Evolutionary conservation across 2,329 filamentous ascomycete species (phyloP).

Genomic region (Stagonosporopsis cucurbitacearum): DNA sequence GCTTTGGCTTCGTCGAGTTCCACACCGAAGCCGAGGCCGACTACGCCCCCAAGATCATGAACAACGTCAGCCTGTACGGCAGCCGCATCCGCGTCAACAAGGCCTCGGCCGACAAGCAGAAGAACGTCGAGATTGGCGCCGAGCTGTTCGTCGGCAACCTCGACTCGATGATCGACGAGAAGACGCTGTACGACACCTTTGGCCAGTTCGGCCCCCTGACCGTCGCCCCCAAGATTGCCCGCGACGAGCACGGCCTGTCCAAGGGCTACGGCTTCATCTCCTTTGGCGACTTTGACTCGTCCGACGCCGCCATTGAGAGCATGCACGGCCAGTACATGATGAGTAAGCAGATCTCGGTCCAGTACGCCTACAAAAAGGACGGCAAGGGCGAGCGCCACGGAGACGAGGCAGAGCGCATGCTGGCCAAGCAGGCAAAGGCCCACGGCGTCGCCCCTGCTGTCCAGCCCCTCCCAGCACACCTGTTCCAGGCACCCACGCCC

Average conservation of each 20-base stretch:
- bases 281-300: conserved; percentile 90
- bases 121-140: conserved; percentile 89
- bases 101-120: conserved; percentile 90
- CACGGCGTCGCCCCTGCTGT: conserved; percentile 88
- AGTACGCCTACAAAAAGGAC: conserved; percentile 99
- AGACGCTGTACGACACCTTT: conserved; percentile 94
- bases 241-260: conserved; percentile 84
- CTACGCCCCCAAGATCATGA: conserved; percentile 96
- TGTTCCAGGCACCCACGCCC: conserved; percentile 59
- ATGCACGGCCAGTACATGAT: conserved; percentile 97
- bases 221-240: conserved; percentile 81
- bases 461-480: conserved; percentile 75
- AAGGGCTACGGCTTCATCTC: conserved; percentile 98
- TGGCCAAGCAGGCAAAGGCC: conserved; percentile 90
- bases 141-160: conserved; percentile 97
- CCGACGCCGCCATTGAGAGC: conserved; percentile 86
- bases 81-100: conserved; percentile 98
- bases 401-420: conserved; percentile 88
- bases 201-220: conserved; percentile 87
- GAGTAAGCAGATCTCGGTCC: conserved; percentile 94
- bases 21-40: conserved; percentile 94
- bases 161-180: conserved; percentile 93
- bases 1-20: conserved; percentile 99
- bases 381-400: conserved; percentile 96
- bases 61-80: conserved; percentile 89